Base-by-base conservation (phyloP, 306 rosid species). In the Acacia acuminata region DNA sequence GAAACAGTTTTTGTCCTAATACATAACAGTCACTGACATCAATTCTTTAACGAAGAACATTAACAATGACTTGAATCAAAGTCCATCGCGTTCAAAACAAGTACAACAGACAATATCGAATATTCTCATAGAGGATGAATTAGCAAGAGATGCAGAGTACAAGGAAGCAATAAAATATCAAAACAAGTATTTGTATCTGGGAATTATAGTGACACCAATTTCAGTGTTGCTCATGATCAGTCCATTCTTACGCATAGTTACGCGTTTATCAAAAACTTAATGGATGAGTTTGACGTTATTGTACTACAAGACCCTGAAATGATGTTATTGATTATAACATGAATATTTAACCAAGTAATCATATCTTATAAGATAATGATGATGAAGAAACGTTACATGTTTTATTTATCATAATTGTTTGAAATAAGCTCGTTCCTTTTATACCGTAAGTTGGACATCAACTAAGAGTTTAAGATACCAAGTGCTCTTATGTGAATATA, bases 181-280 rank as follows among this genome's bases (percentile, higher is more conserved):
- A 68, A 38, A 20, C 22, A 69, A 69, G 47, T 40, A 32, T 9
- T 42, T 20, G 25, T n/a, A 20, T 24, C 25, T 2, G 4, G n/a
- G 10, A 19, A 69, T n/a, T n/a, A 65, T 16, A 10, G 19, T 10
- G 7, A 68, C 16, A 69, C 74, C 30, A 3, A 69, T 69, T 40
- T 40, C 24, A 10, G 25, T 38, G 73, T 4, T 30, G 22, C 40
- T 51, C 17, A 51, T 20, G 42, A 20, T 40, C 8, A 38, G 30
- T 40, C 5, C 63, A 56, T 42, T 48, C 14, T 48, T 17, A 34
- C 13, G 19, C 12, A 69, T 88, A 78, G 78, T 95, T 88, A 84
- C 97, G 92, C 98, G n/a, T n/a, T n/a, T n/a, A 95, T 93, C 1
- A 27, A 38, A 38, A 6, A 38, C 40, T 38, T 38, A 6, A 38